Evolutionary conservation across 163 green algal species (phyloP), one percentile per base, ranked within the genome.

Genomic region (Chlorella variabilis): DNA sequence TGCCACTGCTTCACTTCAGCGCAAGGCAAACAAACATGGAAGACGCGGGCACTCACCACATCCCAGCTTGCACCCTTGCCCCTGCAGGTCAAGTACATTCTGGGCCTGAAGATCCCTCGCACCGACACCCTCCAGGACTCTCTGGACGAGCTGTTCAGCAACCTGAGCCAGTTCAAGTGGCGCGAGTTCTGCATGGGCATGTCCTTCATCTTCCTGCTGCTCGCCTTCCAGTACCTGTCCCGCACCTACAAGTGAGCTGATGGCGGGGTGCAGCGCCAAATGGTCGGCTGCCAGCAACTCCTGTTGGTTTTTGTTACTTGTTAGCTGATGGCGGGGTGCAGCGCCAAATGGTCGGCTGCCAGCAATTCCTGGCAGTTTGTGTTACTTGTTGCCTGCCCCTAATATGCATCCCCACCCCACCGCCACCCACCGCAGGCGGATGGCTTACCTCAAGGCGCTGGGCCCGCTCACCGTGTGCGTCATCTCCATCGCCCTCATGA

Each of bases 401-500:
- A n/a, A n/a, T n/a, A n/a, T n/a, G n/a, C n/a, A n/a, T n/a, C n/a
- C n/a, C n/a, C n/a, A n/a, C n/a, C n/a, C n/a, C n/a, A n/a, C n/a
- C n/a, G n/a, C n/a, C n/a, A n/a, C n/a, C n/a, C n/a, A n/a, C n/a
- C n/a, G 69, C 45, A 77, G 69, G 48, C 25, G n/a, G 38, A 5
- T 73, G 34, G 41, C 56, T 36, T 87, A 81, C 38, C 59, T 97
- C 23, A 83, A 89, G 15, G 78, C 91, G 1, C 42, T 95, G 21
- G 93, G 93, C 21, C 93, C 93, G 13, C 87, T 97, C 31, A 88
- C 87, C 0, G 93, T 94, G 0, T 91, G 85, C 66, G 66, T 96
- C 67, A 70, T 96, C 21, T 93, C 87, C 29, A 94, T 96, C 68
- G 82, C 89, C 38, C 80, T 94, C 17, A 91, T 93, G 56, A 91